Evolutionary conservation across 116 monocot genomes (phyloP).

Genomic region (Thalassia testudinum): DNA sequence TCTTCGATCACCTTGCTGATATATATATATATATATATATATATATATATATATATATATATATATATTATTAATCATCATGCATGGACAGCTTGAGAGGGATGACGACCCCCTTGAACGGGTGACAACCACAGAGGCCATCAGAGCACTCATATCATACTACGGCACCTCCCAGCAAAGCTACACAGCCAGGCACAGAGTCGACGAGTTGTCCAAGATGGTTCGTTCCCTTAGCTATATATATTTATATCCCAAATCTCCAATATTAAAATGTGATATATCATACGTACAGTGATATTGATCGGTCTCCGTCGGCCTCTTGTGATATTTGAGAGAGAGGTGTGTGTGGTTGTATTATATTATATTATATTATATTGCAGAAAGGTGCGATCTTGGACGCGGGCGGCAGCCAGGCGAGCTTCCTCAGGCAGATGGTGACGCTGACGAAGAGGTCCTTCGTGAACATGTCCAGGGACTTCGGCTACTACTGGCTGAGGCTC

Average conservation of each 20-base stretch:
- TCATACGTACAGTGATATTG: no score
- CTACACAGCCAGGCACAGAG: constrained; percentile 34
- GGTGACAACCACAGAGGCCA: constrained; percentile 74
- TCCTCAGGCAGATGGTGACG: constrained; percentile 13
- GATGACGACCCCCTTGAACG: constrained; percentile 86
- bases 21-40: no score
- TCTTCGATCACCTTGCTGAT: no score
- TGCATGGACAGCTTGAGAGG: constrained; percentile 41
- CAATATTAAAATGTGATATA: no score
- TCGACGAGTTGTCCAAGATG: constrained; percentile 55
- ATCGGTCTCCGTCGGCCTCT: no score
- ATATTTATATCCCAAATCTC: no score
- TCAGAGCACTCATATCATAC: constrained; percentile 32
- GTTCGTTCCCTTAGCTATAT: no score
- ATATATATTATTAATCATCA: neutral
- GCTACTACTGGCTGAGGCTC: constrained; percentile 79
- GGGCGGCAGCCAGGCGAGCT: constrained; percentile 22
- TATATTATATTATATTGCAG: no score
- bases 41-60: neutral
- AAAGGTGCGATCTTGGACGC: constrained; percentile 19
- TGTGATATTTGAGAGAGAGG: no score
- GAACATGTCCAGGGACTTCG: constrained; percentile 82
- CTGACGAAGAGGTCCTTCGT: constrained; percentile 47
- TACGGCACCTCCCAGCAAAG: constrained; percentile 45
- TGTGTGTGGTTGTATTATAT: constrained; percentile 4